Evolutionary conservation across 2,329 filamentous ascomycete species (phyloP).

Genomic region (Colletotrichum orbiculare): DNA sequence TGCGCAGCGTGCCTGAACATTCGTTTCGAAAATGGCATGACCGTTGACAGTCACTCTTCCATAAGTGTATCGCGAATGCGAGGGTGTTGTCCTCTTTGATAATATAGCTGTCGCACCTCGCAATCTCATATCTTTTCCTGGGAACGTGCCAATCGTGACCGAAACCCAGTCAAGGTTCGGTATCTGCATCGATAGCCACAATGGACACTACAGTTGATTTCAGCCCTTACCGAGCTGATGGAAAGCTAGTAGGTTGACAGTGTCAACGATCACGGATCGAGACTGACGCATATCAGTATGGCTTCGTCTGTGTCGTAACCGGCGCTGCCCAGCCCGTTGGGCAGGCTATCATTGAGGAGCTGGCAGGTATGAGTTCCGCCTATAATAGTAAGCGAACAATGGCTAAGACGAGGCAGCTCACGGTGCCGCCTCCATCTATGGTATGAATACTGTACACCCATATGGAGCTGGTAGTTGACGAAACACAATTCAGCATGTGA

Average conservation of each 20-base stretch:
- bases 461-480: not conserved
- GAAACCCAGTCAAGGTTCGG: not conserved
- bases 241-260: conserved; percentile 60
- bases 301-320: conserved; percentile 73
- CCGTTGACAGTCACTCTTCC: not conserved
- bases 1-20: not conserved
- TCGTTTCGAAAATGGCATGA: conserved; percentile 8
- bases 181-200: conserved; percentile 2
- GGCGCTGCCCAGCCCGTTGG: conserved; percentile 71
- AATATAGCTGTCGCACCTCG: not conserved
- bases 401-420: conserved; percentile 57
- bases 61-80: not conserved
- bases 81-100: not conserved
- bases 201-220: conserved; percentile 58
- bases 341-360: conserved; percentile 67
- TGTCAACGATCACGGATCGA: not conserved
- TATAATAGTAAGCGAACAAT: not conserved
- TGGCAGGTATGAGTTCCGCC: conserved; percentile 57
- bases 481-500: conserved; percentile 56
- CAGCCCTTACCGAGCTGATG: conserved; percentile 67
- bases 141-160: too few species aligned
- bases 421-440: conserved; percentile 73
- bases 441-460: conserved; percentile 40
- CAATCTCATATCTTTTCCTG: too few species aligned
- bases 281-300: conserved; percentile 57